Evolutionary conservation across 192 early-diverging fungal species (phyloP).

Genomic region (Mortierella antarctica): DNA sequence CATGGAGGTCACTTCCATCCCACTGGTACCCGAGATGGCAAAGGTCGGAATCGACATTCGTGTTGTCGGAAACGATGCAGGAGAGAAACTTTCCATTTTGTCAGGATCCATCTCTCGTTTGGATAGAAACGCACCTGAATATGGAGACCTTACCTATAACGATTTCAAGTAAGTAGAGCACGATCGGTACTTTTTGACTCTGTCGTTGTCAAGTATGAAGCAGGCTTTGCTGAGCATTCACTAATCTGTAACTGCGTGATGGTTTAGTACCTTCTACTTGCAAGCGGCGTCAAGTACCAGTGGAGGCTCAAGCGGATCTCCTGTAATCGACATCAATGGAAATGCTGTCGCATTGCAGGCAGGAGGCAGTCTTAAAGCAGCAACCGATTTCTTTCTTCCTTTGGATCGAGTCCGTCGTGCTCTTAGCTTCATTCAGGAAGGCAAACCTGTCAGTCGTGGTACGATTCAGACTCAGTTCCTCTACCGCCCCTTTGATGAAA

Average conservation of each 20-base stretch:
- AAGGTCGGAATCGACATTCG: constrained; percentile 85
- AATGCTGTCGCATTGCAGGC: constrained; percentile 86
- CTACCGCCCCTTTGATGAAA: constrained; percentile 84
- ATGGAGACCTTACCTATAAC: constrained; percentile 80
- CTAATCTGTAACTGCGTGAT: background rate
- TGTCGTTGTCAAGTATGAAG: background rate
- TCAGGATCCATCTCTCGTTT: constrained; percentile 84
- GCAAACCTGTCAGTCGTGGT: constrained; percentile 65
- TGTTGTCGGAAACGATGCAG: constrained; percentile 85
- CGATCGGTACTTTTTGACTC: constrained; percentile 48
- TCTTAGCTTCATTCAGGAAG: constrained; percentile 62
- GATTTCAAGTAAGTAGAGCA: constrained; percentile 64
- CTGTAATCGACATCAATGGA: constrained; percentile 85
- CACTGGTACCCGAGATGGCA: constrained; percentile 73
- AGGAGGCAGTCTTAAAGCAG: constrained; percentile 75
- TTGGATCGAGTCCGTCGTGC: constrained; percentile 77
- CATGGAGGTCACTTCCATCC: constrained; percentile 75
- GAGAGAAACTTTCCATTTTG: constrained; percentile 84
- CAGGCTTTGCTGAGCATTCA: background rate
- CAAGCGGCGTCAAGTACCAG: constrained; percentile 83
- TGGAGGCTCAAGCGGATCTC: constrained; percentile 82
- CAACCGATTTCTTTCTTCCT: constrained; percentile 90
- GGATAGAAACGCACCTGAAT: constrained; percentile 85
- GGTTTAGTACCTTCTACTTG: constrained; percentile 65
- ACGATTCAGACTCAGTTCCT: constrained; percentile 79